These are phyloP conservation scores for Chaetomium cochliodes DNA, from an alignment of 495 filamentous ascomycete species.

Conservation along the genomic window DNA sequence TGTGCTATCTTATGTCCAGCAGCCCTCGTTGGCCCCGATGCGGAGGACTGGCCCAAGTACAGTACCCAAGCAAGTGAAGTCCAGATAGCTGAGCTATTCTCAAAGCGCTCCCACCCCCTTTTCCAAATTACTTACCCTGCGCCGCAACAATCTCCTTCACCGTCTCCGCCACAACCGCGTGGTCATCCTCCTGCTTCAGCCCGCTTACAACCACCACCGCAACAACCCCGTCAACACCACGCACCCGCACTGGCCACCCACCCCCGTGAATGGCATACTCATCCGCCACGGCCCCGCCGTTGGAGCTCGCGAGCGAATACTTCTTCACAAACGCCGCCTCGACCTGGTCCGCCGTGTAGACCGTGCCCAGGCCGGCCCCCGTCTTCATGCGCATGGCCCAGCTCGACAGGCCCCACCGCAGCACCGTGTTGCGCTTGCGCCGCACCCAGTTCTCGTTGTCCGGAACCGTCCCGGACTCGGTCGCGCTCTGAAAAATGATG, in stretches of 20 bases:
- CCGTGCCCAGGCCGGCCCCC: slow-evolving; percentile 30
- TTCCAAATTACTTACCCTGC: neutral
- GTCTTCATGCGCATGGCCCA: slow-evolving; percentile 12
- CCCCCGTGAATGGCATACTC: slow-evolving; percentile 74
- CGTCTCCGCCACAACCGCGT: slow-evolving; percentile 64
- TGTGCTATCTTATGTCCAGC: too few relatives aligned
- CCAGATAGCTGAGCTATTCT: too few relatives aligned
- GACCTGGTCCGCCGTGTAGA: neutral
- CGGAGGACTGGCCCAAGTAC: too few relatives aligned
- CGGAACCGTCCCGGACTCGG: slow-evolving; percentile 54
- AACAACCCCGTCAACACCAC: slow-evolving; percentile 68
- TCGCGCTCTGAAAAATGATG: slow-evolving; percentile 48
- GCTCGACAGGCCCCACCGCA: slow-evolving; percentile 55
- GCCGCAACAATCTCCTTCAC: slow-evolving; percentile 4
- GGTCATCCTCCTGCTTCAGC: slow-evolving; percentile 74
- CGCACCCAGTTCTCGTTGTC: slow-evolving; percentile 64
- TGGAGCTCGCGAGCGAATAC: slow-evolving; percentile 4
- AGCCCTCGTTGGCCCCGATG: too few relatives aligned
- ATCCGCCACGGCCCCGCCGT: slow-evolving; percentile 7
- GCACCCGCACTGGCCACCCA: slow-evolving; percentile 66
- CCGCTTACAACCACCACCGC: slow-evolving; percentile 74
- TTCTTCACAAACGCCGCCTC: slow-evolving; percentile 23
- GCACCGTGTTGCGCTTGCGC: slow-evolving; percentile 59
- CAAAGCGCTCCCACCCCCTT: too few relatives aligned
- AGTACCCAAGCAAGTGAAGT: too few relatives aligned